Base-by-base conservation (phyloP, 2,329 filamentous ascomycete genomes). In the Colletotrichum brevisporum region DNA sequence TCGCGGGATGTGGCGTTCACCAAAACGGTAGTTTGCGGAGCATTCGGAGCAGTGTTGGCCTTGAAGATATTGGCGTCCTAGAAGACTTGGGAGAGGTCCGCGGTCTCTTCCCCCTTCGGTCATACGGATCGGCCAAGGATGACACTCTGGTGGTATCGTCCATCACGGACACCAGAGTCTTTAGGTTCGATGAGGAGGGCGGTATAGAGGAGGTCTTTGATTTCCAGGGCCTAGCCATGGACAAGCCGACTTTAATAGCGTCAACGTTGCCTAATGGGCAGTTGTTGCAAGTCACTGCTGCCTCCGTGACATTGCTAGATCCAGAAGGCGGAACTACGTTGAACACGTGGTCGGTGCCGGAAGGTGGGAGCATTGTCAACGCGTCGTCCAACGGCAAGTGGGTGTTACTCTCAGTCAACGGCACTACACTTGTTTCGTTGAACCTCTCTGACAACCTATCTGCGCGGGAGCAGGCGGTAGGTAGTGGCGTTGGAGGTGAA, bases 1-100 rank as follows among this genome's bases (percentile, higher is more conserved):
- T 99, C 12, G 95, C 95, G 2, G 95, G 94, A 0, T 98, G 95
- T 63, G 96, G 96, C 31, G 94, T 93, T 0, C 96, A 94, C 77
- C 91, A 93, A 72, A 94, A 97, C 75, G 96, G 96, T 18, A 95
- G 92, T 64, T 82, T 99, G 61, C 87, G 96, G 69, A 97, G 94
- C 76, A 94, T 99, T 24, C 89, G 96, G 63, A 98, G 95, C 77
- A 97, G 96, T 57, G 95, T 99, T 58, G 95, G 95, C 0, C 87
- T 98, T 59, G 94, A 98, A 77, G 94, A 98, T 64, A 82, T 95
- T 16, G 95, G 94, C 21, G 86, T 95, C 5, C 83, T 98, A 9
- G 93, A 91, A 43, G 92, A 97, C 53, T 90, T 98, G 81, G 85
- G 90, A 39, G 88, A 91, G 76, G 90, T 94, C 50, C 90, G 90